Conservation (phyloP, 768 basidiomycete genomes). For the Gelatoporia subvermispora region DNA sequence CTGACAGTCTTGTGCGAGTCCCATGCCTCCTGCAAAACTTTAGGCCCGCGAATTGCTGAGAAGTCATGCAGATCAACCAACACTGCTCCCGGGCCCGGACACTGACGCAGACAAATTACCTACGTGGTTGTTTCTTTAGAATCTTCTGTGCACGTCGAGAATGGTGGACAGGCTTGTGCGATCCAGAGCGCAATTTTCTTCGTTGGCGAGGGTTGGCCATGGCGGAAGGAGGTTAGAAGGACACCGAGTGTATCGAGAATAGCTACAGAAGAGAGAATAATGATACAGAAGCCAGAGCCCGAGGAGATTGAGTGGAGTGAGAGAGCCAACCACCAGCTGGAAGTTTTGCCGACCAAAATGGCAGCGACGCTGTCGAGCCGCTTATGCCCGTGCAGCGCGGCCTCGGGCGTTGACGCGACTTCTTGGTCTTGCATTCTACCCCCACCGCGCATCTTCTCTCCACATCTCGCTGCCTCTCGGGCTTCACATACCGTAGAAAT, state of each 20-base stretch:
- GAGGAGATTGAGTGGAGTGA: too few relatives aligned
- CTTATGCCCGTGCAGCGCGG: conserved; percentile 7
- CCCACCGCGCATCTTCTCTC: background rate
- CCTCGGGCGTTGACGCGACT: conserved; percentile 8
- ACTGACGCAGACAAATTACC: conserved; percentile 24
- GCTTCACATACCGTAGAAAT: conserved; percentile 13
- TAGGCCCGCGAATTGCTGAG: conserved; percentile 78
- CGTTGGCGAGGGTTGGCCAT: conserved; percentile 97
- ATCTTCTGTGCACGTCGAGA: conserved; percentile 71
- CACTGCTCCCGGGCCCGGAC: background rate
- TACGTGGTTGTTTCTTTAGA: conserved; percentile 75
- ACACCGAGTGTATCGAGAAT: too few relatives aligned
- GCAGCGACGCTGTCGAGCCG: background rate
- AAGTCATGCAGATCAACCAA: background rate
- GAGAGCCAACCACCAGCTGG: too few relatives aligned
- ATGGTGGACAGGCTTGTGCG: conserved; percentile 69
- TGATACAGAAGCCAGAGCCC: too few relatives aligned
- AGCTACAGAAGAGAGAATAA: too few relatives aligned
- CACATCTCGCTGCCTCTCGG: too few relatives aligned
- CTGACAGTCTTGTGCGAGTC: conserved; percentile 81
- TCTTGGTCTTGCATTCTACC: background rate
- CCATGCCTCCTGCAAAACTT: conserved; percentile 80
- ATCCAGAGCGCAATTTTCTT: conserved; percentile 74
- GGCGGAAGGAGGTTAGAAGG: too few relatives aligned
- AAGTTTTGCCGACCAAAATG: background rate